Evolutionary conservation across 2,329 filamentous ascomycete species (phyloP), one percentile per base, ranked within the genome.

Genomic region (Teratosphaeria zuluensis): DNA sequence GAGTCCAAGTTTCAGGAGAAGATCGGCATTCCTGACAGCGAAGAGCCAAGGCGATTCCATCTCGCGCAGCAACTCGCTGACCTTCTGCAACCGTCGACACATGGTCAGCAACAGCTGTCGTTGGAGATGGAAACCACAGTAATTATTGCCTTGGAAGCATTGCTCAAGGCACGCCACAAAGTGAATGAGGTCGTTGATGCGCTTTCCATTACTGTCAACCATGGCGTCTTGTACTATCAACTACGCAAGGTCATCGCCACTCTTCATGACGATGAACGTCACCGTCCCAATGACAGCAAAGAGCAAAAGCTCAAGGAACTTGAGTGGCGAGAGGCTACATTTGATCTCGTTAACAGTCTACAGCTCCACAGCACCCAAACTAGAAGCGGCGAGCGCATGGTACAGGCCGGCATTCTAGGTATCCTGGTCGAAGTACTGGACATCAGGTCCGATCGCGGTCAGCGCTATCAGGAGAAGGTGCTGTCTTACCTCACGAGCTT

Each of bases 161-260:
- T 99, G 58, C 85, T 89, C 6, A 88, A 85, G 69, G 90, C 90
- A 70, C 87, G 88, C 66, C 77, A 81, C 58, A 92, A 90, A 69
- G 83, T 87, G 32, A 78, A 84, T 35, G 94, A 99, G 71, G 87
- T 99, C 28, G 86, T 91, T 63, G 86, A 90, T 51, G 91, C 94
- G n/a, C 78, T 99, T 51, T 95, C 91, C 68, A 90, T 95, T 57
- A 96, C 92, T 66, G 92, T 97, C 42, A 97, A 95, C 67, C 95
- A 99, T 67, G 95, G 94, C 14, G 88, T 97, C 32, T 80, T 99
- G 52, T 87, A 97, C 65, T 97, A 96, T 69, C 83, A 96, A 64
- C 87, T 96, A 55, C 84, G 92, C 58, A 96, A 95, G 73, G 89
- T 91, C 9, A 89, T 97, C 59, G 86, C 87, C 19, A 89, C 91